Evolutionary conservation across 805 yeast species (phyloP).

Genomic region (Candida verbasci): DNA sequence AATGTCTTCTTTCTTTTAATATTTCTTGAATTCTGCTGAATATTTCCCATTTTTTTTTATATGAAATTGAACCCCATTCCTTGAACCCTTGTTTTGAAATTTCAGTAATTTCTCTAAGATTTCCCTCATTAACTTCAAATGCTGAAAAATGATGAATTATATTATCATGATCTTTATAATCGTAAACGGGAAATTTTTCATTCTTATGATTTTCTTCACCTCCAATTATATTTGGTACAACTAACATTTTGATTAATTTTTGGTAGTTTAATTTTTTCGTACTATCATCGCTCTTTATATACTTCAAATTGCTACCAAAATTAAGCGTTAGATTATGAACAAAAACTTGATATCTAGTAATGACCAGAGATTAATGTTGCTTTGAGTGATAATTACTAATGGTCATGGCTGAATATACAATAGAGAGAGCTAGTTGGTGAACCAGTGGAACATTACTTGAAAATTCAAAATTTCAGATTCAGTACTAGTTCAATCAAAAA

Average conservation of each 20-base stretch:
- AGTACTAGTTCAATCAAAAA: too few relatives aligned
- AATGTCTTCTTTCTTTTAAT: conserved; percentile 10
- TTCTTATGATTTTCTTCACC: conserved; percentile 11
- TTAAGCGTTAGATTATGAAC: too few relatives aligned
- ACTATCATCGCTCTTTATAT: too few relatives aligned
- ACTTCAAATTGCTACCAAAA: too few relatives aligned
- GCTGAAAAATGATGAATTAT: conserved; percentile 7
- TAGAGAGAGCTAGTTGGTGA: too few relatives aligned
- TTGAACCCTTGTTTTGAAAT: conserved; percentile 21
- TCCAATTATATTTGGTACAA: conserved; percentile 13
- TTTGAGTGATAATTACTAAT: too few relatives aligned
- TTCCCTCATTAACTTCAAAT: conserved; percentile 4
- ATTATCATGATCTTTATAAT: conserved; percentile 4
- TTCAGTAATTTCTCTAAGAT: conserved; percentile 13
- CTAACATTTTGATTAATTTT: not conserved
- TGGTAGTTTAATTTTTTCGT: too few relatives aligned
- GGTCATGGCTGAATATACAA: too few relatives aligned
- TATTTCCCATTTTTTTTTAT: conserved; percentile 15
- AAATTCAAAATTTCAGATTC: too few relatives aligned
- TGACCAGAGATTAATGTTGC: too few relatives aligned
- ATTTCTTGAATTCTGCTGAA: conserved; percentile 15
- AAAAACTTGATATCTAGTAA: too few relatives aligned
- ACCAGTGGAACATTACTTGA: too few relatives aligned
- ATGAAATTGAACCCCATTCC: conserved; percentile 18
- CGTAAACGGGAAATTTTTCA: conserved; percentile 9